These are phyloP conservation scores for Rhodocollybia butyracea DNA, from an alignment of 768 basidiomycete genomes.

Conservation along the genomic window DNA sequence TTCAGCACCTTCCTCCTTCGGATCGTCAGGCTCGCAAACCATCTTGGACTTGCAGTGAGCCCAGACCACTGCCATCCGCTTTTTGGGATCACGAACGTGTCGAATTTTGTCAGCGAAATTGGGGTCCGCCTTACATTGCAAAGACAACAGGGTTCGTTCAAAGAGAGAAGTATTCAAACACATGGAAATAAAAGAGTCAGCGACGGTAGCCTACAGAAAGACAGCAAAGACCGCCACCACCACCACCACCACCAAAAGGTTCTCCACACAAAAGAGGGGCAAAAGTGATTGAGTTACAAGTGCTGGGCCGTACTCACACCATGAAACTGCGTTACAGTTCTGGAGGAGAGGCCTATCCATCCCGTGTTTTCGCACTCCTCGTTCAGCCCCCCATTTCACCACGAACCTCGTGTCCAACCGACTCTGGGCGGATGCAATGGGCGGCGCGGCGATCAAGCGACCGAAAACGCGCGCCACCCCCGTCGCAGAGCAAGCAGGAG, in stretches of 20 bases:
- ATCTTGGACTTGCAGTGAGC: conserved; percentile 83
- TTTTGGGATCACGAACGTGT: conserved; percentile 82
- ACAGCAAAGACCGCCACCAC: conserved; percentile 23
- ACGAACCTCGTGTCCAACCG: conserved; percentile 85
- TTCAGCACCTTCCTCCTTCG: conserved; percentile 80
- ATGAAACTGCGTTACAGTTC: conserved; percentile 69
- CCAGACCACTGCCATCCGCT: conserved; percentile 86
- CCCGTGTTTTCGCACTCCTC: conserved; percentile 77
- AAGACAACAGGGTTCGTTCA: conserved; percentile 22
- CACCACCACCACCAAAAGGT: too few species aligned
- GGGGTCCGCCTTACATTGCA: conserved; percentile 68
- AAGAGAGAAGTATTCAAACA: conserved; percentile 31
- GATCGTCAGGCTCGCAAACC: conserved; percentile 85
- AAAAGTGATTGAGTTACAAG: conserved; percentile 56
- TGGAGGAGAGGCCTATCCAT: conserved; percentile 48
- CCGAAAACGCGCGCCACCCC: conserved; percentile 83
- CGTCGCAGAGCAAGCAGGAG: conserved; percentile 74
- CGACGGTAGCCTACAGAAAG: conserved; percentile 36
- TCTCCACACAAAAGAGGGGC: conserved; percentile 49
- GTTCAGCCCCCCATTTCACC: conserved; percentile 99
- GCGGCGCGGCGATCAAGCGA: conserved; percentile 91
- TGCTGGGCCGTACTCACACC: conserved; percentile 55
- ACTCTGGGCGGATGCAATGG: conserved; percentile 63
- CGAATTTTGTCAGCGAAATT: conserved; percentile 85
- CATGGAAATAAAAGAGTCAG: conserved; percentile 69